Conservation (phyloP, 148 eudicot genomes). For the Selenicereus undatus region DNA sequence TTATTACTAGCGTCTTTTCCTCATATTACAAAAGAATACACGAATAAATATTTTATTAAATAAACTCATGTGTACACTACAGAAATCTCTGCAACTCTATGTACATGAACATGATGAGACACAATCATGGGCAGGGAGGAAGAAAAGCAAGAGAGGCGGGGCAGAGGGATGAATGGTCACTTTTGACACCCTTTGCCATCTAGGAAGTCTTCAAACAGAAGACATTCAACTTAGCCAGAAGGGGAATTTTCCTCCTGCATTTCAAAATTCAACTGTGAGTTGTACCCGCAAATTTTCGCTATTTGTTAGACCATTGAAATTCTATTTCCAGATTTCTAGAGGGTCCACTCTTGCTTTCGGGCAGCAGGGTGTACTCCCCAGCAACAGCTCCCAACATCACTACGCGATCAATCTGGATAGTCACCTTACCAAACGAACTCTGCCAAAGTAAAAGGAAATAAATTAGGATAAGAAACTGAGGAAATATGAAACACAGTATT, state of each 20-base stretch:
- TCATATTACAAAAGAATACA: slow-evolving; percentile 38
- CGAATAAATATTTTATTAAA: slow-evolving; percentile 20
- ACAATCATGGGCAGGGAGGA: slow-evolving; percentile 15
- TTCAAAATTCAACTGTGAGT: slow-evolving; percentile 11
- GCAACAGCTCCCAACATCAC: slow-evolving; percentile 96
- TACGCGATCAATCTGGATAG: slow-evolving; percentile 96
- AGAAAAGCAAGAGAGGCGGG: not conserved
- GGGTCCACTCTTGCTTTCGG: slow-evolving; percentile 95
- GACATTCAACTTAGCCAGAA: not conserved
- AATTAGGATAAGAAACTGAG: not conserved
- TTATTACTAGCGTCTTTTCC: slow-evolving; percentile 23
- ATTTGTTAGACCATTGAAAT: slow-evolving; percentile 94
- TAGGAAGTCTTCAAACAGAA: not conserved
- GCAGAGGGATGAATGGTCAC: not conserved
- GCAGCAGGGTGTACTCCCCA: slow-evolving; percentile 86
- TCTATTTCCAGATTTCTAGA: slow-evolving; percentile 92
- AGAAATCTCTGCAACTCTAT: not conserved
- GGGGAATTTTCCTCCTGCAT: not conserved
- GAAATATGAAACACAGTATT: not conserved
- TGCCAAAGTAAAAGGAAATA: slow-evolving; percentile 33
- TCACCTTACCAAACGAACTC: slow-evolving; percentile 97
- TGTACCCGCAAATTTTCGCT: not conserved
- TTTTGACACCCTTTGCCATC: not conserved
- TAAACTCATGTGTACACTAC: slow-evolving; percentile 20
- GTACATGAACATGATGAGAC: slow-evolving; percentile 16